Conservation (phyloP, 2,329 filamentous ascomycete species). For the Alternaria sp. region DNA sequence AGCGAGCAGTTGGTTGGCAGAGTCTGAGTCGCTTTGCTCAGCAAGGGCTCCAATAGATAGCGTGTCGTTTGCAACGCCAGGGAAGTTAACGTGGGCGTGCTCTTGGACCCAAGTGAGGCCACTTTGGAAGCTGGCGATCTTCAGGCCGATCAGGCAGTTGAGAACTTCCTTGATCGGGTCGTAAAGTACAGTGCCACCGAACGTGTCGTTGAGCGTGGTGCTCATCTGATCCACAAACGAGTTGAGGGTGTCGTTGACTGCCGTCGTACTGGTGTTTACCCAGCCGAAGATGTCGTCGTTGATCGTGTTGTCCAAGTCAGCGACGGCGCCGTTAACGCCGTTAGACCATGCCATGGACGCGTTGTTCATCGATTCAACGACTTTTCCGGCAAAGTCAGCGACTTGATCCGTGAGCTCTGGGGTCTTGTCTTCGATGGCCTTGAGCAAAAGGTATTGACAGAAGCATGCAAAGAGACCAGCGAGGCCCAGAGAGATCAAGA, state of each 20-base stretch:
- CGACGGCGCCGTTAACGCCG: constrained; percentile 76
- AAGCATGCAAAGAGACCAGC: constrained; percentile 83
- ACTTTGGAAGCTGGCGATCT: constrained; percentile 82
- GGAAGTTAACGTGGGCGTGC: constrained; percentile 82
- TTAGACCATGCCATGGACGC: constrained; percentile 78
- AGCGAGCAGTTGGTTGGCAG: constrained; percentile 76
- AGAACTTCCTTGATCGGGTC: constrained; percentile 80
- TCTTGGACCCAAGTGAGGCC: constrained; percentile 94
- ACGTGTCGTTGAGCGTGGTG: constrained; percentile 74
- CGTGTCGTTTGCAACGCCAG: constrained; percentile 76
- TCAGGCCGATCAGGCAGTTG: constrained; percentile 85
- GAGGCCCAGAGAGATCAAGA: constrained; percentile 80
- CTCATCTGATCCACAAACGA: constrained; percentile 80
- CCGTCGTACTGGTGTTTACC: constrained; percentile 81
- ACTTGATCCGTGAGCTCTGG: constrained; percentile 77
- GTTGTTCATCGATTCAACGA: constrained; percentile 73
- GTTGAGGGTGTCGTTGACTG: constrained; percentile 86
- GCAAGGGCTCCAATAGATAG: constrained; percentile 79
- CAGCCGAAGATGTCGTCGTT: constrained; percentile 87
- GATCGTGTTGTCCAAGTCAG: constrained; percentile 69
- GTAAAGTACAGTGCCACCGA: constrained; percentile 81
- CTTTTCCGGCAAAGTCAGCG: constrained; percentile 77
- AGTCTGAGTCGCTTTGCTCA: constrained; percentile 56
- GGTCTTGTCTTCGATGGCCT: constrained; percentile 73
- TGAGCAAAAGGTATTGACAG: constrained; percentile 81